Conservation (phyloP, 352 stramenopile species). For the Blastocystis sp. region DNA sequence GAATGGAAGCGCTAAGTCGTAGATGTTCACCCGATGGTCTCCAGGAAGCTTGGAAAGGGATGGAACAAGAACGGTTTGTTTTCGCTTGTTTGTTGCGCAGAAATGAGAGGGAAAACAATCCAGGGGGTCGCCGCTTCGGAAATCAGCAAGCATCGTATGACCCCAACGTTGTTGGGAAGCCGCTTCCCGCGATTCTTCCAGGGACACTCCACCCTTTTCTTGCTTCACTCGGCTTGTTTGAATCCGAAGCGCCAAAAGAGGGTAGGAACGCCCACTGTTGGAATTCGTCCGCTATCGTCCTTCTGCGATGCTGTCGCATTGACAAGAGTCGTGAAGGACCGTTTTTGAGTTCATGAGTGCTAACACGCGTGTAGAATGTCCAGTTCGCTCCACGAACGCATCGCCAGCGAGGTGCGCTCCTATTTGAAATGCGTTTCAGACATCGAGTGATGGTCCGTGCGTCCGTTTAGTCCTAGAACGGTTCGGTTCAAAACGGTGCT, state of each 20-base stretch:
- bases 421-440: slow-evolving; percentile 23
- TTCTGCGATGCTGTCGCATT: background rate
- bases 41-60: too few species aligned
- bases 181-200: slow-evolving; percentile 45
- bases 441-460: background rate
- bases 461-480: background rate
- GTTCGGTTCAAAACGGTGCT: slow-evolving; percentile 52
- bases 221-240: slow-evolving; percentile 56
- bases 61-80: too few species aligned
- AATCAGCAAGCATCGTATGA: background rate
- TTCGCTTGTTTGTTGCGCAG: background rate
- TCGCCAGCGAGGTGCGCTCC: slow-evolving; percentile 9
- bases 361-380: slow-evolving; percentile 37
- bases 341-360: background rate
- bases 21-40: too few species aligned
- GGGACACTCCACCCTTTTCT: slow-evolving; percentile 11
- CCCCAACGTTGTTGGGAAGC: background rate
- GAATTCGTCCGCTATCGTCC: background rate
- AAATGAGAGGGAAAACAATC: background rate
- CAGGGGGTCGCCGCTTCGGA: background rate
- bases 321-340: background rate
- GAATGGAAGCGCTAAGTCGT: too few species aligned
- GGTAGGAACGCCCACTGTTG: background rate
- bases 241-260: slow-evolving; percentile 37
- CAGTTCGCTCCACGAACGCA: background rate